phyloP scores from a whole-genome alignment of 345 rosid species.

The Gossypium turneri region DNA sequence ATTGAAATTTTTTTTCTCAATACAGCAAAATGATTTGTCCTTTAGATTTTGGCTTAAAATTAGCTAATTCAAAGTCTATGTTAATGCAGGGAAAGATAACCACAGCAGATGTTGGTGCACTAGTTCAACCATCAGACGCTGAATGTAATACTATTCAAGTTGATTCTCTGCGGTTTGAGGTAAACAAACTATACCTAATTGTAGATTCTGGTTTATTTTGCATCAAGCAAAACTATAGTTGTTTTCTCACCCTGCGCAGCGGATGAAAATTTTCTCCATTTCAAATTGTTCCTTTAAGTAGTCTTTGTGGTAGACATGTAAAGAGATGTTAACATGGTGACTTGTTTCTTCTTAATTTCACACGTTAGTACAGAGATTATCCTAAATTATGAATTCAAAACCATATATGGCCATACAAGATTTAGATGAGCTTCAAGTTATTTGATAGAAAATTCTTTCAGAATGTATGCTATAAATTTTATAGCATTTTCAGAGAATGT shows the following conservation, averaged over 20 bases:
- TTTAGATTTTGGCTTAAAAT: neutral
- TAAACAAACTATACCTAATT: conserved; percentile 24
- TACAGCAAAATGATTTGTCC: conserved; percentile 1
- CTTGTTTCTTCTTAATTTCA: neutral
- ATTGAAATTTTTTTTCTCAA: conserved; percentile 4
- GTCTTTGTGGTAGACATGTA: neutral
- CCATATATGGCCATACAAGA: neutral
- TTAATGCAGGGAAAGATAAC: conserved; percentile 41
- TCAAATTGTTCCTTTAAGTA: neutral
- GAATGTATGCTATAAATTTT: neutral
- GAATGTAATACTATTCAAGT: conserved; percentile 29
- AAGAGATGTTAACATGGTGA: neutral
- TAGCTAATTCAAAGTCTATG: conserved; percentile 5
- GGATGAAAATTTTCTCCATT: neutral
- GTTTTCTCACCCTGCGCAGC: neutral
- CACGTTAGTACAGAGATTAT: neutral
- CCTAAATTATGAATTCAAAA: neutral
- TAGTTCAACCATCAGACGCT: conserved; percentile 33
- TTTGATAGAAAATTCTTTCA: neutral
- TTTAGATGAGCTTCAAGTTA: neutral
- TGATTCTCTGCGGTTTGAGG: conserved; percentile 75
- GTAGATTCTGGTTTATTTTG: neutral
- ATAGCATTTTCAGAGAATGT: neutral
- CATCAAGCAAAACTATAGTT: neutral
- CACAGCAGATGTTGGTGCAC: conserved; percentile 23